phyloP scores from a whole-genome alignment of 805 yeast species.

The Peterozyma xylosa region DNA sequence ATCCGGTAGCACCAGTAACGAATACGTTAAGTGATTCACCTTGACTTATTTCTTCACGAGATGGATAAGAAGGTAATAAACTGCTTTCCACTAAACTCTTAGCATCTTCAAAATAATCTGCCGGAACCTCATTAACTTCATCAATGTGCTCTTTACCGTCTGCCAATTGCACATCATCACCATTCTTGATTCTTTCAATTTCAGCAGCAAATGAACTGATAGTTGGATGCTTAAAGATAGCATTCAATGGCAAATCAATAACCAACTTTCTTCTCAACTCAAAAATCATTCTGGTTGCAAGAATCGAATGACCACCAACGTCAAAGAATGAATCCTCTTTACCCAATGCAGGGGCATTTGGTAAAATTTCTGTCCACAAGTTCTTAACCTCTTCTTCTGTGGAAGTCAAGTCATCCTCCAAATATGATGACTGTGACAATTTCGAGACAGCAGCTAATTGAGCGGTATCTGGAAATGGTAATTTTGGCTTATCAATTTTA shows the following conservation, averaged over 20 bases:
- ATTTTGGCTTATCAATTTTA: conserved; percentile 93
- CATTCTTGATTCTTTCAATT: conserved; percentile 49
- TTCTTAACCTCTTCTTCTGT: conserved; percentile 67
- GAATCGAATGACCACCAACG: conserved; percentile 94
- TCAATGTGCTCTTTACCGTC: conserved; percentile 22
- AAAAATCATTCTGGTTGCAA: conserved; percentile 96
- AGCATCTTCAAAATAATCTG: conserved; percentile 73
- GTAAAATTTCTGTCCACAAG: conserved; percentile 80
- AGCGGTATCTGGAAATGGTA: conserved; percentile 89
- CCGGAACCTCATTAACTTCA: conserved; percentile 14
- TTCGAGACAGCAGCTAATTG: conserved; percentile 73
- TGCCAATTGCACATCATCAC: conserved; percentile 38
- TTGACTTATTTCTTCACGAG: conserved; percentile 28
- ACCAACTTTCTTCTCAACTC: conserved; percentile 72
- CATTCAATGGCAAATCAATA: conserved; percentile 82
- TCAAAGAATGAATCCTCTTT: conserved; percentile 91
- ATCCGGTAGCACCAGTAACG: conserved; percentile 95
- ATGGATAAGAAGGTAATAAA: conserved; percentile 37
- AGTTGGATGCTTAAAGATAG: conserved; percentile 86
- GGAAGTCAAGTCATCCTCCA: conserved; percentile 44
- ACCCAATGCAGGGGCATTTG: conserved; percentile 74
- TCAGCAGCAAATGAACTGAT: conserved; percentile 70
- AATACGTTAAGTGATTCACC: conserved; percentile 51
- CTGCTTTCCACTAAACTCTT: conserved; percentile 31
- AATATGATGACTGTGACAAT: conserved; percentile 21